Base-by-base conservation (phyloP, 2,329 filamentous ascomycete species). In the Zymoseptoria brevis region DNA sequence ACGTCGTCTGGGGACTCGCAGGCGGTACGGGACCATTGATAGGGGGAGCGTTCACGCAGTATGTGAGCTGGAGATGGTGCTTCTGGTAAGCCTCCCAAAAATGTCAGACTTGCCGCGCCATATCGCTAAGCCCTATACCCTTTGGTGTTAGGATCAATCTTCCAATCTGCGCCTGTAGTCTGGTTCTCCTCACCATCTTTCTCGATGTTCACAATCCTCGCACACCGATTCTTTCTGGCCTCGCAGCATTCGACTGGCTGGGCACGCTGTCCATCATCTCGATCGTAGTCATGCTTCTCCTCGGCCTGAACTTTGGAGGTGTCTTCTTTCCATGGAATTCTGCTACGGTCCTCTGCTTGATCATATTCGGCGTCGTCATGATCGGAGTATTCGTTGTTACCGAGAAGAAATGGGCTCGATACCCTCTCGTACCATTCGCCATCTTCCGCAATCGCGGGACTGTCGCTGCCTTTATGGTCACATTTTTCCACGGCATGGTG, bases 361-460 rank as follows among this genome's bases (percentile, higher is more conserved):
- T 84, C 9, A 73, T 83, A 0, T 77, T 83, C 52, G 81, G 81
- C 0, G 66, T 70, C 7, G 55, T 78, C 2, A 78, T 80, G 73
- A 75, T 77, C 4, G 69, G 76, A 30, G 69, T 78, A 0, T 83
- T 90, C 67, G 69, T 87, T 50, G 61, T 84, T 62, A 82, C 82
- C 64, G 87, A 91, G 72, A 82, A 80, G 71, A 80, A 80, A 56
- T 67, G 89, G 8, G 87, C 87, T 3, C 77, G 78, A 57, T 82
- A 85, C 65, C 87, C 88, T 0, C 75, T 91, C n/a, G 86, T 90
- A 65, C 88, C 87, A 0, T 73, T 88, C 57, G 76, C 76, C 2
- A 74, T 90, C 0, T 88, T 89, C 72, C 73, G 73, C 1, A 75
- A 77, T 16, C 67, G 73, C 30, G 83, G 84, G 1, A 86, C 83